phyloP scores from a whole-genome alignment of 116 monocot genomes.

The Thalassia testudinum region DNA sequence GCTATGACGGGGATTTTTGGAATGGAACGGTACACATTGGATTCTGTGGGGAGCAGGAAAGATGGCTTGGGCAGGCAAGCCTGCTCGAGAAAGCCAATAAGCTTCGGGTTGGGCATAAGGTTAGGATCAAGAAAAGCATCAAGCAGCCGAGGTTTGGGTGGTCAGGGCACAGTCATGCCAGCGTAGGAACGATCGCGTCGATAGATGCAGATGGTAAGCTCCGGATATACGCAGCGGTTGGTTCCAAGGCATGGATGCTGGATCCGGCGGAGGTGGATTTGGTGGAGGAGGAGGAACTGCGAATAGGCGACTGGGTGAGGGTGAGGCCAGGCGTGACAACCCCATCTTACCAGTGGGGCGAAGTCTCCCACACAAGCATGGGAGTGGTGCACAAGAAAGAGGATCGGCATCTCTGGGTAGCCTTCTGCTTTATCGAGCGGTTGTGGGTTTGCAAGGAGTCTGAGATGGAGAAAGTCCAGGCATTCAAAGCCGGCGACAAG shows the following conservation, averaged over 20 bases:
- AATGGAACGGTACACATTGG: conserved; percentile 74
- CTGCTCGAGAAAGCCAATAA: conserved; percentile 39
- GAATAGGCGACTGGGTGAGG: conserved; percentile 79
- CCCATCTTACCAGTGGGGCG: conserved; percentile 81
- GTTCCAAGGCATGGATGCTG: conserved; percentile 84
- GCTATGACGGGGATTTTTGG: conserved; percentile 57
- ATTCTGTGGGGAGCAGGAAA: conserved; percentile 91
- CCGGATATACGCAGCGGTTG: conserved; percentile 72
- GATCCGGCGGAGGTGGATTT: conserved; percentile 83
- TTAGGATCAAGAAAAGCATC: conserved; percentile 51
- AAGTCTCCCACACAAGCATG: conserved; percentile 49
- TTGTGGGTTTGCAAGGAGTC: conserved; percentile 77
- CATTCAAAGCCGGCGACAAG: conserved; percentile 53
- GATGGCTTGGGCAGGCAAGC: conserved; percentile 57
- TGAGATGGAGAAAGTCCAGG: conserved; percentile 65
- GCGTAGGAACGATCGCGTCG: conserved; percentile 73
- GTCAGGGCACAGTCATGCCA: conserved; percentile 69
- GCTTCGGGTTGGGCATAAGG: conserved; percentile 47
- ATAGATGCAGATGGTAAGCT: conserved; percentile 94
- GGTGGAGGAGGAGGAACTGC: conserved; percentile 58
- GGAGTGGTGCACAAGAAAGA: conserved; percentile 73
- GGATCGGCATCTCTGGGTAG: conserved; percentile 52
- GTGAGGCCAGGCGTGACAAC: conserved; percentile 35
- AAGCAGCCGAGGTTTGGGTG: conserved; percentile 93
- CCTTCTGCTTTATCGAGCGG: conserved; percentile 80